These are phyloP conservation scores for Talaromyces proteolyticus DNA, from an alignment of 495 filamentous ascomycete species.

Conservation along the genomic window DNA sequence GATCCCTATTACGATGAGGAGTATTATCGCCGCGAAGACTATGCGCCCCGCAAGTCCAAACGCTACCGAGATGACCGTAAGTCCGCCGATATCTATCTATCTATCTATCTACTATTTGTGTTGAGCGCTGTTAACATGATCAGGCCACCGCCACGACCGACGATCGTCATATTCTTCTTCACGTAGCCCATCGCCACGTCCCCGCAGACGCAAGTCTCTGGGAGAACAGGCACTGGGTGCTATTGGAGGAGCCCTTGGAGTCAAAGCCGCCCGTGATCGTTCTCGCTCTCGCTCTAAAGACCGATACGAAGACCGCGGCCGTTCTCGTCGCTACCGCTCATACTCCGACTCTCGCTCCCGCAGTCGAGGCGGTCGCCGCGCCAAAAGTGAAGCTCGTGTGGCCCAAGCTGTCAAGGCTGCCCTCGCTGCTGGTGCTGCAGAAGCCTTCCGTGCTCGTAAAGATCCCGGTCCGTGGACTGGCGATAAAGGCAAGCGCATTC, in stretches of 20 bases:
- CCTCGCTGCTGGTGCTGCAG: slow-evolving; percentile 75
- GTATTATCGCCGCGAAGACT: slow-evolving; percentile 49
- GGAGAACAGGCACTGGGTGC: slow-evolving; percentile 62
- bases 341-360: slow-evolving; percentile 48
- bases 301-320: slow-evolving; percentile 24
- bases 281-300: slow-evolving; percentile 14
- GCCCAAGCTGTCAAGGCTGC: slow-evolving; percentile 84
- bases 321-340: slow-evolving; percentile 45
- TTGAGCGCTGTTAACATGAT: no score
- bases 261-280: slow-evolving; percentile 50
- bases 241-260: slow-evolving; percentile 58
- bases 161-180: slow-evolving; percentile 32
- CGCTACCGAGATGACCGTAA: slow-evolving; percentile 46
- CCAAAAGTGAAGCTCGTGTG: slow-evolving; percentile 58
- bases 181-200: slow-evolving; percentile 32
- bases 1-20: slow-evolving; percentile 45
- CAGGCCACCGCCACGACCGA: slow-evolving; percentile 34
- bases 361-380: slow-evolving; percentile 28
- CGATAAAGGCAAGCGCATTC: slow-evolving; percentile 77
- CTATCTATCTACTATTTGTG: neutral
- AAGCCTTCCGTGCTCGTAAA: slow-evolving; percentile 83
- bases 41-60: slow-evolving; percentile 46
- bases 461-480: slow-evolving; percentile 80
- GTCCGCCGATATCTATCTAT: slow-evolving; percentile 2
- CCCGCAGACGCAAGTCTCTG: slow-evolving; percentile 59